phyloP scores from a whole-genome alignment of 495 filamentous ascomycete species.

The Hapsidospora chrysogenum region DNA sequence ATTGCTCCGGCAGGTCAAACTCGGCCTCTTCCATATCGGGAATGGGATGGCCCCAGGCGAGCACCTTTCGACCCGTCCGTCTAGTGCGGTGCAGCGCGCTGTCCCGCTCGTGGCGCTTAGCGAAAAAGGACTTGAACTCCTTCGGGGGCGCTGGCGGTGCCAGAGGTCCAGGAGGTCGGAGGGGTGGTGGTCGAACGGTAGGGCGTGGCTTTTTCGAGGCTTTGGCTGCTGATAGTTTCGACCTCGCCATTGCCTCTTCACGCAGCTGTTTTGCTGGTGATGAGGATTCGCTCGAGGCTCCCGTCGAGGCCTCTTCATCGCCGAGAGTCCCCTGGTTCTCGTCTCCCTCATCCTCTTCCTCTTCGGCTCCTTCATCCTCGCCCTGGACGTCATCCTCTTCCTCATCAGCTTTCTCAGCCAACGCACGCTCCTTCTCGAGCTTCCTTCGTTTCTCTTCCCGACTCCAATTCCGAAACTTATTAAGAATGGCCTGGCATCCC shows the following conservation, averaged over 20 bases:
- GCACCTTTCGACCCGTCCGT: constrained; percentile 34
- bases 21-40: constrained; percentile 53
- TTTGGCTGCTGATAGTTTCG: constrained; percentile 57
- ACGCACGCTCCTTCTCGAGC: constrained; percentile 43
- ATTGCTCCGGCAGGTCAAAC: constrained; percentile 59
- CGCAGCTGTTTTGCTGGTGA: constrained; percentile 23
- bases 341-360: constrained; percentile 9
- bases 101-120: constrained; percentile 57
- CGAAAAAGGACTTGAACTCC: constrained; percentile 76
- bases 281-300: constrained; percentile 3
- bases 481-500: constrained; percentile 61
- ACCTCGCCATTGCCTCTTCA: constrained; percentile 47
- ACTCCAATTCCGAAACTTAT: constrained; percentile 77
- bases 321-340: constrained; percentile 9
- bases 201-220: constrained; percentile 52
- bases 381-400: constrained; percentile 12
- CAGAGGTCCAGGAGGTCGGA: too few relatives aligned
- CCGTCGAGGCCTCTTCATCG: constrained; percentile 9
- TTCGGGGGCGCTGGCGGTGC: constrained; percentile 24
- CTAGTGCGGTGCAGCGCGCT: constrained; percentile 49
- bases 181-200: constrained; percentile 3
- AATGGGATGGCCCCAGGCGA: constrained; percentile 67
- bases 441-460: constrained; percentile 78
- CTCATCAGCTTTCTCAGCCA: constrained; percentile 29
- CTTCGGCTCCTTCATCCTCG: constrained; percentile 8